Base-by-base conservation (phyloP, 139 green algal species). In the Coelastrella sp. region DNA sequence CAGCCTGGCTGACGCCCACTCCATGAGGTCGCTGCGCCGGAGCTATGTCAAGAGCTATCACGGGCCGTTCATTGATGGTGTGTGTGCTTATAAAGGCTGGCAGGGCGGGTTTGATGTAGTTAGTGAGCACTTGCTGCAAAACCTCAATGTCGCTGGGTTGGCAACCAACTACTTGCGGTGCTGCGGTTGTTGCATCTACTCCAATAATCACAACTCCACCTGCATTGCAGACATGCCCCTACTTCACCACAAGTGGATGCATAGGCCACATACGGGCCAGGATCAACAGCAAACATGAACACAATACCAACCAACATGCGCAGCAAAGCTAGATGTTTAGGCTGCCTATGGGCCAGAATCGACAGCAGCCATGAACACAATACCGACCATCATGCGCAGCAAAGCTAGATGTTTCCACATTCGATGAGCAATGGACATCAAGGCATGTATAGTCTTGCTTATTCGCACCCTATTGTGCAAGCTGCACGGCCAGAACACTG, bases 11-110 rank as follows among this genome's bases (percentile, higher is more conserved):
- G 68, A 76, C 68, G 17, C 68, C 68, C 68, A 76, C 68, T 47
- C 68, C 68, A 22, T 76, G 16, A 76, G 17, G 68, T 76, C 17
- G 68, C 68, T 76, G 68, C 6, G 68, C 68, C 22, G 68, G 5
- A 32, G 68, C 68, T 76, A 76, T 76, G 22, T 76, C 68, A 47
- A 76, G n/a, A 23, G 68, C 68, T 76, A 76, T 76, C 17, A 76
- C 68, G n/a, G 68, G 17, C 68, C 22, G 68, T 47, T 17, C 68
- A 47, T 23, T 76, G 68, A 76, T 76, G 68, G 68, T 76, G 68
- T 76, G 7, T 76, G 7, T 76, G 68, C 68, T 76, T 14, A 76
- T 76, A 17, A 6, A 76, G 7, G 68, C 68, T 76, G 68, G 7
- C 68, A 76, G 68, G 68, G 68, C 68, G 7, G 68, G 68, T 76